A percentile compares a stretch with the other conserved stretches of the same genome.
Evolutionary conservation across 2,329 filamentous ascomycete species (phyloP).

Genomic region (Fusarium sp.): DNA sequence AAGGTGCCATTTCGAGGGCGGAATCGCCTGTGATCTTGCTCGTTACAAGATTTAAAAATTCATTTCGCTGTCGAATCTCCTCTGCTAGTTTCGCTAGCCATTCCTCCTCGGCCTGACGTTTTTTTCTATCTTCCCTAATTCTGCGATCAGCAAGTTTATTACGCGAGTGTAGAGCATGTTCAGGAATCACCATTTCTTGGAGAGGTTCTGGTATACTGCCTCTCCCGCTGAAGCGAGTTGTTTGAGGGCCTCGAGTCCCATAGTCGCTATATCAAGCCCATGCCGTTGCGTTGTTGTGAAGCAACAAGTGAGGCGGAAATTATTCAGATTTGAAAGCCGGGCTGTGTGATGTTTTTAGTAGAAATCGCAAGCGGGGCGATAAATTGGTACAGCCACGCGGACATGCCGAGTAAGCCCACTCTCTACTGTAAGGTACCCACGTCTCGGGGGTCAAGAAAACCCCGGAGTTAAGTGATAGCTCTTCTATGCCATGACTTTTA

Average conservation of each 20-base stretch:
- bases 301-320: background rate
- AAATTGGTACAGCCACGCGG: constrained; percentile 38
- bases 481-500: background rate
- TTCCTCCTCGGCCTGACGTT: constrained; percentile 7
- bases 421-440: background rate
- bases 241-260: constrained; percentile 41
- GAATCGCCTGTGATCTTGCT: constrained; percentile 44
- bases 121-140: constrained; percentile 32
- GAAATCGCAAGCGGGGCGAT: constrained; percentile 21
- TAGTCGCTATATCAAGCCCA: constrained; percentile 26
- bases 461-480: no score
- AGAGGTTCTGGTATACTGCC: constrained; percentile 38
- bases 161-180: background rate
- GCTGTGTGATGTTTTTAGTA: constrained; percentile 6
- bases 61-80: constrained; percentile 41
- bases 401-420: constrained; percentile 16
- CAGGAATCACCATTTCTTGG: constrained; percentile 35
- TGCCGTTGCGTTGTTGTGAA: background rate
- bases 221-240: constrained; percentile 32
- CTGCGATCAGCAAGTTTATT: background rate
- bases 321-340: background rate
- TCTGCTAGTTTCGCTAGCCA: constrained; percentile 21
- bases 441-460: no score
- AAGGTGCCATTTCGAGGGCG: constrained; percentile 35
- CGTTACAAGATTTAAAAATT: constrained; percentile 34